A percentile compares a stretch with the other conserved stretches of the same genome.
Conservation (phyloP, 768 basidiomycete genomes). For the Serendipita indica region DNA sequence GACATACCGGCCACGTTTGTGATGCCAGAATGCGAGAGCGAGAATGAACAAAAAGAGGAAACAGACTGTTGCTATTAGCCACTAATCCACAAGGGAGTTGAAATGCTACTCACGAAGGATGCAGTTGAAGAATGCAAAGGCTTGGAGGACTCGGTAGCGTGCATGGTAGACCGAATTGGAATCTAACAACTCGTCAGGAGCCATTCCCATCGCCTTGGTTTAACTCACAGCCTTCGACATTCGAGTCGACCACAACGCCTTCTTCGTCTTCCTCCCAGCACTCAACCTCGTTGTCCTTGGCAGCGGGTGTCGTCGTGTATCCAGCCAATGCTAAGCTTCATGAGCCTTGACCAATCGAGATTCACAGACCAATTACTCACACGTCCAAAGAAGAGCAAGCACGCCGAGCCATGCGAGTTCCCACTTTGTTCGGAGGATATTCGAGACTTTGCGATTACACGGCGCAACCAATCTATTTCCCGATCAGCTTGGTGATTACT, state of each 20-base stretch:
- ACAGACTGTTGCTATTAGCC: background rate
- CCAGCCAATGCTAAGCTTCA: background rate
- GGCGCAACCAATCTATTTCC: background rate
- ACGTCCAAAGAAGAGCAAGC: background rate
- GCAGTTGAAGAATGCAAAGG: slow-evolving; percentile 9
- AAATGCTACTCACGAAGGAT: background rate
- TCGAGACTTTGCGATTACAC: background rate
- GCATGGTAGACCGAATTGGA: slow-evolving; percentile 3
- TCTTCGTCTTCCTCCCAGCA: slow-evolving; percentile 5
- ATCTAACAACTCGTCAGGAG: background rate
- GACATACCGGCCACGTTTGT: background rate
- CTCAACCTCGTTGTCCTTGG: background rate
- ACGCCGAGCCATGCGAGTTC: background rate
- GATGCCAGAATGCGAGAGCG: background rate
- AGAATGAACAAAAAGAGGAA: background rate
- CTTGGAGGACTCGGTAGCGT: slow-evolving; percentile 8
- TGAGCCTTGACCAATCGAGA: background rate
- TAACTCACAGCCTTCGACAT: background rate
- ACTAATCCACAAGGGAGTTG: background rate
- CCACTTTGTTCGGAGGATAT: slow-evolving; percentile 3
- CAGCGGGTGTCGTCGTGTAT: background rate
- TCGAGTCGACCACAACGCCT: background rate
- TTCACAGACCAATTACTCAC: background rate
- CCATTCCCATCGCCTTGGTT: background rate
- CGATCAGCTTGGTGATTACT: too few relatives aligned